Percentiles rank a stretch among this genome's conserved stretches.
phyloP scores from a whole-genome alignment of 768 basidiomycete species.

The Mycena maculata region DNA sequence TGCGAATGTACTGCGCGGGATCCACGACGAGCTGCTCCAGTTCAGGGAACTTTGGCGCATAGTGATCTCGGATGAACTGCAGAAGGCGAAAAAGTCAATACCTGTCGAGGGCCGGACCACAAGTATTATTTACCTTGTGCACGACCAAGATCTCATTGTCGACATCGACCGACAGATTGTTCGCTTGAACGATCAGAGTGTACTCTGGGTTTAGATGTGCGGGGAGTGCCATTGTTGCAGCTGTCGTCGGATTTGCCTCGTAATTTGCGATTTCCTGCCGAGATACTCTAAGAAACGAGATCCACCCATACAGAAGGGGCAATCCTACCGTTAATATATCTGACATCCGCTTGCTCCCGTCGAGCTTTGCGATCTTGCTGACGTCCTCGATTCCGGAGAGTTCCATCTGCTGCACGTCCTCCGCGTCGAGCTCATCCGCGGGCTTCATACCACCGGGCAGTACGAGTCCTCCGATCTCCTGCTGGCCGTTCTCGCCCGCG shows the following conservation, averaged over 20 bases:
- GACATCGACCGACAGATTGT: slow-evolving; percentile 97
- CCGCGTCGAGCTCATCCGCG: slow-evolving; percentile 94
- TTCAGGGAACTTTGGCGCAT: slow-evolving; percentile 94
- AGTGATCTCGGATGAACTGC: slow-evolving; percentile 98
- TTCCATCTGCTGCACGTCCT: slow-evolving; percentile 96
- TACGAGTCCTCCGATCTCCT: slow-evolving; percentile 68
- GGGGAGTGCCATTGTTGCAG: slow-evolving; percentile 81
- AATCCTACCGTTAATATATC: slow-evolving; percentile 81
- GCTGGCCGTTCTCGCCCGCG: slow-evolving; percentile 56
- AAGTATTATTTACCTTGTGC: slow-evolving; percentile 77
- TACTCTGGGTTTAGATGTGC: slow-evolving; percentile 96
- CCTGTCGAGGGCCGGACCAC: slow-evolving; percentile 7
- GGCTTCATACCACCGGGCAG: slow-evolving; percentile 90
- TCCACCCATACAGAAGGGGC: too few relatives aligned
- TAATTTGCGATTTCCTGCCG: slow-evolving; percentile 90
- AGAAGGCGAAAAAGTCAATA: slow-evolving; percentile 34
- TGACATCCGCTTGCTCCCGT: slow-evolving; percentile 87
- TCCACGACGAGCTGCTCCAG: slow-evolving; percentile 95
- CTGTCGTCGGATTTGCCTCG: slow-evolving; percentile 79
- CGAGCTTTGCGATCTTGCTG: slow-evolving; percentile 86
- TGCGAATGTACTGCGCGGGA: slow-evolving; percentile 90
- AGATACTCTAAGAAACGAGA: background rate
- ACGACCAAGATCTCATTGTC: slow-evolving; percentile 98
- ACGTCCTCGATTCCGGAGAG: slow-evolving; percentile 88
- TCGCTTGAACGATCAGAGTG: slow-evolving; percentile 94